Evolutionary conservation across 139 green algal species (phyloP), one percentile per base, ranked within the genome.

Genomic region (Coelastrella sp.): DNA sequence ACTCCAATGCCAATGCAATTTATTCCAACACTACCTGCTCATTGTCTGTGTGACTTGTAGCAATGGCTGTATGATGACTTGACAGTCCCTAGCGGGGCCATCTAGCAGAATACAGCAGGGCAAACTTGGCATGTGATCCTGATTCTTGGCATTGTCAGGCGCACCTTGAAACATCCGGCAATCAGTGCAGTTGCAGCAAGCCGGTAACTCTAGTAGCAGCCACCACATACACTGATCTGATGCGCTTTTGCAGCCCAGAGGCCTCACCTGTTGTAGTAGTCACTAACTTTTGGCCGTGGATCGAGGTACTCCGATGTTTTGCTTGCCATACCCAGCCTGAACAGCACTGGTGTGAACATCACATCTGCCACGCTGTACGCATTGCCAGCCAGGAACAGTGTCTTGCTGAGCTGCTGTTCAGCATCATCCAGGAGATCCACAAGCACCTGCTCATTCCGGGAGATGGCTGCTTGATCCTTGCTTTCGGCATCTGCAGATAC

Each of bases 321-420:
- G n/a, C 22, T 22, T 47, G 59, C 85, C 85, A 90, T 83, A 10
- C 85, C 85, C 73, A 90, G n/a, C 73, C 85, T 83, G 4, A 84
- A 90, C 73, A 90, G 74, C 19, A 90, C 13, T 17, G 85, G 85
- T 16, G 85, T 90, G 85, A 90, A 90, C 10, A 84, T 59, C 17
- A 84, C 85, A 68, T 90, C 85, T 65, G 85, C 85, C 16, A 83
- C 59, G 32, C 85, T 90, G 73, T 90, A 90, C 5, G 20, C 85
- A 5, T 56, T 19, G 13, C 85, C 85, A 65, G 85, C 85, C 23
- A 90, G 23, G 60, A 56, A 84, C 20, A n/a, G 5, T 11, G 56
- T 83, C 3, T 14, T 60, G 56, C 66, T 60, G 10, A 90, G 59
- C 85, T 90, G 85, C 23, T 84, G 58, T 73, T 90, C 85, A 14